phyloP scores from a whole-genome alignment of 1,139 yeast genomes.

The Blastobotrys persicus region DNA sequence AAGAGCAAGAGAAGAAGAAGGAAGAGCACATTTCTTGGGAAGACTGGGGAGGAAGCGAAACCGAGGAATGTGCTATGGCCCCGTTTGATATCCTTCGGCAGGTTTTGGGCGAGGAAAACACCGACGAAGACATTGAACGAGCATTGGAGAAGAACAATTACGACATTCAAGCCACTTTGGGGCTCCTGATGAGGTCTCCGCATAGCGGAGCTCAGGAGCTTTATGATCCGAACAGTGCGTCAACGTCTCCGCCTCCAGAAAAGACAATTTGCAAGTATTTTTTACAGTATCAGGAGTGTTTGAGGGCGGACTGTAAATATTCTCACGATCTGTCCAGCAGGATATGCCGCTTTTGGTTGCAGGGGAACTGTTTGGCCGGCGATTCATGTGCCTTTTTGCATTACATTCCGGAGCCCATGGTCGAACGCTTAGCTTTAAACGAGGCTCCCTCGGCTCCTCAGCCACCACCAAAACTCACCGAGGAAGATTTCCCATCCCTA shows the following conservation, averaged over 20 bases:
- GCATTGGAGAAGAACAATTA: constrained; percentile 35
- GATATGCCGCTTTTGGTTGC: constrained; percentile 46
- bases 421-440: neutral
- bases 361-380: constrained; percentile 44
- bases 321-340: constrained; percentile 43
- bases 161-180: constrained; percentile 33
- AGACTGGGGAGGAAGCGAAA: constrained; percentile 11
- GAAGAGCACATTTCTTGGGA: neutral
- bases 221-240: neutral
- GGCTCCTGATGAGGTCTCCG: constrained; percentile 14
- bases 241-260: neutral
- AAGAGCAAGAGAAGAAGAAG: neutral
- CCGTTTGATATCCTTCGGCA: constrained; percentile 37
- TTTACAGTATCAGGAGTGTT: constrained; percentile 41
- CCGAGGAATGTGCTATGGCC: constrained; percentile 21
- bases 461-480: constrained; percentile 23
- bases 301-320: constrained; percentile 45
- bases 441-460: constrained; percentile 8
- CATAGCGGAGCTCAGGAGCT: neutral
- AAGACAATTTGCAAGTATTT: constrained; percentile 39
- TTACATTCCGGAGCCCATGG: constrained; percentile 33
- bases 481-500: constrained; percentile 32
- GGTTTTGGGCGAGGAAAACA: constrained; percentile 32
- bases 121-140: constrained; percentile 34
- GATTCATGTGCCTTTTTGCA: constrained; percentile 42